phyloP scores from a whole-genome alignment of 306 rosid species.

The Gleditsia sinensis region DNA sequence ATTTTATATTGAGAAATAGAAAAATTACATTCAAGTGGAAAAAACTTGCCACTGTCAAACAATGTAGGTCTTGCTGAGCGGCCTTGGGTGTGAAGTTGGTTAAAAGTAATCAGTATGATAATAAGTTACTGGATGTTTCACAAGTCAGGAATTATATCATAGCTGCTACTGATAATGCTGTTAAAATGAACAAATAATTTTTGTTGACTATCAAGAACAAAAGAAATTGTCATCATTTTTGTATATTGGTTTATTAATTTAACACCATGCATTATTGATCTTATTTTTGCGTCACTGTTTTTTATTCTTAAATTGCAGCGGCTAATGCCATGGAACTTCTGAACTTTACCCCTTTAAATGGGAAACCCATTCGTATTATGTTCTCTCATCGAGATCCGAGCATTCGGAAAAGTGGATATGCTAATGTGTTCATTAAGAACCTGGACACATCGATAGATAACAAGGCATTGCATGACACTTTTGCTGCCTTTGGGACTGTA shows the following conservation, averaged over 20 bases:
- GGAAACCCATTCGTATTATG: constrained; percentile 89
- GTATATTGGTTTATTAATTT: no score
- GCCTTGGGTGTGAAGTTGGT: not conserved
- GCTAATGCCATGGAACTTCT: constrained; percentile 57
- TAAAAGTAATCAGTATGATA: not conserved
- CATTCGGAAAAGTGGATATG: constrained; percentile 73
- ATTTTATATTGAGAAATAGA: no score
- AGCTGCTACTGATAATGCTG: not conserved
- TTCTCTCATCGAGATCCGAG: constrained; percentile 85
- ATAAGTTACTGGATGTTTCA: not conserved
- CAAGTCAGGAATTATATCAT: not conserved
- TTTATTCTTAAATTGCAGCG: constrained; percentile 48
- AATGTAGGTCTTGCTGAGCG: not conserved
- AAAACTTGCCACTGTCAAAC: no score
- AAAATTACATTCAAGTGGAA: no score
- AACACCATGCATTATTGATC: not conserved
- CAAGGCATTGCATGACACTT: constrained; percentile 81
- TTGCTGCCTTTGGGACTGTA: constrained; percentile 70
- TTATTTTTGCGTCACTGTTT: not conserved
- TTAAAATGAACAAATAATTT: not conserved
- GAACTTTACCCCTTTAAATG: constrained; percentile 66
- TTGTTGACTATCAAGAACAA: no score
- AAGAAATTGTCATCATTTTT: no score
- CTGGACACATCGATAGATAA: constrained; percentile 73
- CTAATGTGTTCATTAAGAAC: constrained; percentile 79